Evolutionary conservation across 208 protist genomes (phyloP).

Genomic region (Crithidia thermophila): DNA sequence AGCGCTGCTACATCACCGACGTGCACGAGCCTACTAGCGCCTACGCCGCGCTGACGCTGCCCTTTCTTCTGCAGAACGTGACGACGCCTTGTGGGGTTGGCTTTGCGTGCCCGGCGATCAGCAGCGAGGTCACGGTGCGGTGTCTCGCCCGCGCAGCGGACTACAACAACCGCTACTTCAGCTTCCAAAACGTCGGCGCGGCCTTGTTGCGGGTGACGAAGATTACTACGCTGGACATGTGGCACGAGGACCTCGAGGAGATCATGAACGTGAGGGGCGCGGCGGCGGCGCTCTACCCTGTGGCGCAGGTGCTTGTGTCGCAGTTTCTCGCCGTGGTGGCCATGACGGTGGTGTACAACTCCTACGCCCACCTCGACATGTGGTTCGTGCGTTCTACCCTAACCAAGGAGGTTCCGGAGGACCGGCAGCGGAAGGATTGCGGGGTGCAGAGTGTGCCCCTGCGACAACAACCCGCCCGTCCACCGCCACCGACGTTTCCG

Average conservation of each 20-base stretch:
- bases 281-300: constrained; percentile 37
- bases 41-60: constrained; percentile 11
- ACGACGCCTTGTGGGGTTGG: constrained; percentile 15
- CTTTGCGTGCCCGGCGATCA: constrained; percentile 5
- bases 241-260: constrained; percentile 44
- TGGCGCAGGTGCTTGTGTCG: constrained; percentile 28
- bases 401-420: neutral
- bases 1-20: constrained; percentile 43
- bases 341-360: constrained; percentile 19
- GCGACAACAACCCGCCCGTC: neutral
- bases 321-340: constrained; percentile 14
- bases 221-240: constrained; percentile 47
- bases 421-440: constrained; percentile 16
- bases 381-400: constrained; percentile 1
- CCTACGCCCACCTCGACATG: constrained; percentile 17
- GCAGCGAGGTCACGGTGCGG: constrained; percentile 19
- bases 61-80: constrained; percentile 24
- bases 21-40: neutral
- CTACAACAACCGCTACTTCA: constrained; percentile 22
- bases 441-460: constrained; percentile 13
- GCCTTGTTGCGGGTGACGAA: constrained; percentile 45
- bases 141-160: constrained; percentile 9
- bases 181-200: constrained; percentile 38
- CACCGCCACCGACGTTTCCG: neutral
- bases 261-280: constrained; percentile 47